Evolutionary conservation across 177 flowering plant species (phyloP), one percentile per base, ranked within the genome.

Genomic region (Vitis hybrid): DNA sequence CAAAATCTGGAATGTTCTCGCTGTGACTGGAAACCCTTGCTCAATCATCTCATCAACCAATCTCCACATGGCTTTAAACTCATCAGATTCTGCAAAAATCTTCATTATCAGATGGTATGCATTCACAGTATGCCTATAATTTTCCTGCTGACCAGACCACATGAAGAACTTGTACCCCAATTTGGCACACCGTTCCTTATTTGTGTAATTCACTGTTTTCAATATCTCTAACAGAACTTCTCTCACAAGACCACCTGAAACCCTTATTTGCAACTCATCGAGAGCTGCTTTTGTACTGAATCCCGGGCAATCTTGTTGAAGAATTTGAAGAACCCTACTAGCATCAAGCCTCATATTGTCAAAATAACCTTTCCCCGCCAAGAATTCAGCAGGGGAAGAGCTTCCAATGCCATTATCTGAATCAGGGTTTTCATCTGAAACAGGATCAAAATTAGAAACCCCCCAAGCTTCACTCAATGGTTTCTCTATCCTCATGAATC

Each of bases 1-100:
- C 80, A 95, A 71, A 48, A 95, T 87, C 76, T 86, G 89, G 71
- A 95, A 89, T 0, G 94, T 93, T 16, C 87, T 68, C 13, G 94
- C 94, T 11, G 98, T 90, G 2, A 79, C 79, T 1, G 89, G 86
- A 39, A 75, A 80, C 18, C 94, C 96, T 55, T 86, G 87, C 72
- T 88, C 90, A 51, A 74, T 81, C 99, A 95, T 95, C 78, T 91
- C 96, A 73, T 93, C 93, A 13, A 85, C 77, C 62, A 93, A 70
- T 70, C 93, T 86, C 94, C 90, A 86, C 93, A 95, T 87, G 3
- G 94, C 93, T 76, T 81, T 85, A 57, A 82, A 84, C 78, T 93
- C 91, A 64, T 88, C 87, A 53, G 88, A 79, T 5, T 85, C 87
- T 12, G 96, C 88, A 76, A 93, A 87, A 20, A 95, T 86, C 75